Base-by-base conservation (phyloP, 352 stramenopile genomes). In the Globisporangium apiculatum region DNA sequence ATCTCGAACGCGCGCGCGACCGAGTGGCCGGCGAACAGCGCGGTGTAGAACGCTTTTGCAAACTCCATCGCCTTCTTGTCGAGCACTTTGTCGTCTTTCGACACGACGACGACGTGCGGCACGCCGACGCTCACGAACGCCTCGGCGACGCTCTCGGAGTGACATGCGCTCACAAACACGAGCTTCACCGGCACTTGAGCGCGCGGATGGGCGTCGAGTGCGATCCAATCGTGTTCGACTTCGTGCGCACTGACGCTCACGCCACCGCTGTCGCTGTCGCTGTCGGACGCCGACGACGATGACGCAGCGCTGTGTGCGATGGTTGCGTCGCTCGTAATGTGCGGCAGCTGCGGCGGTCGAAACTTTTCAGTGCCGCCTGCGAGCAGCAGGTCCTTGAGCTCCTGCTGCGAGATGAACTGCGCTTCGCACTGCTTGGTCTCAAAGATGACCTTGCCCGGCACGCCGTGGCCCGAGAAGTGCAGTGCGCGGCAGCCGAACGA, bases 161-260 rank as follows among this genome's bases (percentile, higher is more conserved):
- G 82, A 57, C 90, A 97, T 17, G 90, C 86, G 65, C 81, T 96
- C 46, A 97, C 79, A 51, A 97, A 94, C 38, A 96, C 89, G 49
- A 97, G 72, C 55, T 89, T 67, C 58, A 91, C 75, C 0, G 79
- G 76, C 11, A 75, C 69, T 37, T 63, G 71, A 1, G 75, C 73
- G 31, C 65, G 68, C 12, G 68, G 69, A 15, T 64, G 57, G 18
- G 68, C 67, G 37, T 83, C 72, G 1, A 73, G 47, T 1, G 69
- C 60, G 47, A 79, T 69, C 71, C 68, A 79, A 0, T 64, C 76
- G 36, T 53, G 61, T 62, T 89, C 79, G 18, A 85, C 63, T n/a
- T 82, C 64, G 51, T 71, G 72, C 50, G 71, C 73, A 7, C 52
- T 57, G 36, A 82, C 60, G 0, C 58, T 38, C 12, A 11, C 57